Base-by-base conservation (phyloP, 2,329 filamentous ascomycete genomes). In the Calonectria hongkongensis region DNA sequence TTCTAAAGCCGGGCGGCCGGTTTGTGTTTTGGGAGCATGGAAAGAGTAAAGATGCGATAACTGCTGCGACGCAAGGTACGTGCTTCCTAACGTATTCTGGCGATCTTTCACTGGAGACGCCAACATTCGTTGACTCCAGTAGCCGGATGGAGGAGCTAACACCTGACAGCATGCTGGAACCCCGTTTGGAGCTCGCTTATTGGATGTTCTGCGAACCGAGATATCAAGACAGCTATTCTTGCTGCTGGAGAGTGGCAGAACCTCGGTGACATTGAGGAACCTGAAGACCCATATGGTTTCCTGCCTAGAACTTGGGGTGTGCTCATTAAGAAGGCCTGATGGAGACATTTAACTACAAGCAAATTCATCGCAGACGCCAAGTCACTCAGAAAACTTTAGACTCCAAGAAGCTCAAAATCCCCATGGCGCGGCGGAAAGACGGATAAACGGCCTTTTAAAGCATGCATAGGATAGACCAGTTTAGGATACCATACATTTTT, bases 11-110 rank as follows among this genome's bases (percentile, higher is more conserved):
- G 13, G 54, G 54, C 13, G 54, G 54, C 33, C 25, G n/a, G 21
- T 58, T 58, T 27, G 39, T 58, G 8, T 58, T 58, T 21, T 58
- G 54, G 54, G 54, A 58, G 13, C 54, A 58, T 41, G 54, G 54
- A 12, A 58, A 7, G 9, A 58, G n/a, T 10, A 58, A 41, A 6
- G 54, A 58, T 41, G 6, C 33, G 12, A 15, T 58, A 15, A 58
- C 54, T 13, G 54, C 54, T 2, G 16, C 27, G 54, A 58, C 33
- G 18, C 54, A 58, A 58, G 33, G 54, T 58, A 58, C 12, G 54
- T 25, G 13, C 25, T 15, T 12, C 13, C 7, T 27, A 15, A 4
- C 4, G 39, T 33, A 21, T 13, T 33, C 3, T 5, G 12, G 7
- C 2, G 25, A 1, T 7, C 1, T 18, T 21, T 58, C 4, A n/a